Evolutionary conservation across 2,329 filamentous ascomycete genomes (phyloP).

Genomic region (Cytospora paraplurivora): DNA sequence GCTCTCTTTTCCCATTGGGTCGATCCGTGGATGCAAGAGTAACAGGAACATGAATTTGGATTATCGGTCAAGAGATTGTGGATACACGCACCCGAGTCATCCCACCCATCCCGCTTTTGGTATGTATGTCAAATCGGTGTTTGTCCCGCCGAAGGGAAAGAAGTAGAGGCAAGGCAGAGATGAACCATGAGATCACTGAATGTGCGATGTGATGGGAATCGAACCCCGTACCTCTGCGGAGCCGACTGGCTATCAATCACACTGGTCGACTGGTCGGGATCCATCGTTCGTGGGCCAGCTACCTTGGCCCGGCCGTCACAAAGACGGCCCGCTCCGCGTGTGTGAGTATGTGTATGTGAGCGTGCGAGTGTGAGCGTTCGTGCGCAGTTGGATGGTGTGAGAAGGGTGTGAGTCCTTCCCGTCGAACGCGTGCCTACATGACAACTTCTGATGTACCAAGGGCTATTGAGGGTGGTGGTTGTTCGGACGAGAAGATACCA

Average conservation of each 20-base stretch:
- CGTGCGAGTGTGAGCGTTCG: background rate
- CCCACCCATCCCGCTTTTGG: too few relatives aligned
- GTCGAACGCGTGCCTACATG: background rate
- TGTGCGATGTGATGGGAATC: background rate
- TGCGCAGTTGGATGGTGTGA: background rate
- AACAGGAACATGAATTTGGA: too few relatives aligned
- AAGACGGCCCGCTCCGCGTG: slow-evolving; percentile 21
- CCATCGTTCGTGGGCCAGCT: slow-evolving; percentile 1
- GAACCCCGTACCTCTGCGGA: background rate
- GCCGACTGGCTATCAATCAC: background rate
- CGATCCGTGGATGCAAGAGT: too few relatives aligned
- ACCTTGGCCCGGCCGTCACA: slow-evolving; percentile 12
- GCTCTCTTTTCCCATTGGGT: too few relatives aligned
- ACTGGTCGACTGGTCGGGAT: background rate
- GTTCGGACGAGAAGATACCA: too few relatives aligned
- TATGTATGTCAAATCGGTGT: too few relatives aligned
- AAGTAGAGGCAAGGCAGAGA: background rate
- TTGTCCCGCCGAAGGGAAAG: background rate
- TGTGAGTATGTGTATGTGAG: background rate
- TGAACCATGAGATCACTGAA: background rate
- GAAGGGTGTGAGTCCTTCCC: background rate
- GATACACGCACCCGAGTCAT: too few relatives aligned
- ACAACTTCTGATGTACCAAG: background rate
- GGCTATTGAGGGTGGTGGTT: too few relatives aligned
- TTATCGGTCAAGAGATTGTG: too few relatives aligned